These are phyloP conservation scores for Thelonectria olida DNA, from an alignment of 2,329 filamentous ascomycete species.

Conservation along the genomic window DNA sequence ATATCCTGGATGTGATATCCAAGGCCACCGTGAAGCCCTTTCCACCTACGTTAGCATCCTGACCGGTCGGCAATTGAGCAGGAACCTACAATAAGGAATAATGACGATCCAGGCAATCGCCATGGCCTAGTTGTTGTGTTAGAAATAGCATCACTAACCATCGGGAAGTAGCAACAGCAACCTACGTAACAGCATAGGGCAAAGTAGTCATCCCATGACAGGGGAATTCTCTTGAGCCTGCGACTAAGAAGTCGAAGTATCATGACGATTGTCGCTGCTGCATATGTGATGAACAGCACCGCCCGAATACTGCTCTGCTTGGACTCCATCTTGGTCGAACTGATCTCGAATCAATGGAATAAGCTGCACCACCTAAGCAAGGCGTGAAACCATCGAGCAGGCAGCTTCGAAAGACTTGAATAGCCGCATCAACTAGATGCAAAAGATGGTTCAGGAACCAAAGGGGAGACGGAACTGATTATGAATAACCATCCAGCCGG, in stretches of 20 bases:
- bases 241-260: slow-evolving; percentile 29
- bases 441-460: too few relatives aligned
- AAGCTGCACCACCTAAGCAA: too few relatives aligned
- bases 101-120: slow-evolving; percentile 27
- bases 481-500: too few relatives aligned
- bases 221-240: slow-evolving; percentile 14
- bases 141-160: not conserved
- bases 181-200: slow-evolving; percentile 32
- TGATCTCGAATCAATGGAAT: too few relatives aligned
- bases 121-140: slow-evolving; percentile 1
- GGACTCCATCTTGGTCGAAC: slow-evolving; percentile 19
- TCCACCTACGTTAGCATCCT: not conserved
- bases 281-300: slow-evolving; percentile 32
- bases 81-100: slow-evolving; percentile 26
- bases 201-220: slow-evolving; percentile 40
- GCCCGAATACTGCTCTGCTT: slow-evolving; percentile 26
- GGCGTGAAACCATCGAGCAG: too few relatives aligned
- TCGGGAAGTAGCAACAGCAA: too few relatives aligned
- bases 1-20: slow-evolving; percentile 28
- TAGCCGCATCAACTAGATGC: too few relatives aligned
- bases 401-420: too few relatives aligned
- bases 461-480: too few relatives aligned
- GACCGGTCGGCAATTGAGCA: not conserved
- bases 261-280: slow-evolving; percentile 29
- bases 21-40: slow-evolving; percentile 31